Percentiles rank a stretch among this genome's conserved stretches.
Conservation (phyloP, 768 basidiomycete genomes). For the Lactarius quietus region DNA sequence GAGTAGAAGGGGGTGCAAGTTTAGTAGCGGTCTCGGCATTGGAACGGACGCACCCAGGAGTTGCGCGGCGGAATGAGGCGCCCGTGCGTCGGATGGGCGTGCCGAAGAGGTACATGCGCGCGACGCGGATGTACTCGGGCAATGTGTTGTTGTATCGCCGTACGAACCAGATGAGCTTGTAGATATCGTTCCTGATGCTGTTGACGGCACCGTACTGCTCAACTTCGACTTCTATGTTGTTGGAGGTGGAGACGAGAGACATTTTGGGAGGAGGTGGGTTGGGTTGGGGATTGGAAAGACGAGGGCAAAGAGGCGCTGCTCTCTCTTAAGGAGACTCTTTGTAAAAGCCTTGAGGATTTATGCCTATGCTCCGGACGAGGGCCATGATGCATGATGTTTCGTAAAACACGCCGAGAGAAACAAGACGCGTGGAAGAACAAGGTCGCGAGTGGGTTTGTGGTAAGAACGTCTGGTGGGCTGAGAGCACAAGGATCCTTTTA, state of each 20-base stretch:
- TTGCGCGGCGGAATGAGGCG: too few relatives aligned
- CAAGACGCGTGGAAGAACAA: conserved; percentile 9
- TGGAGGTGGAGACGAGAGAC: background rate
- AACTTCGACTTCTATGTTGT: background rate
- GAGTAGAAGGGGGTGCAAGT: background rate
- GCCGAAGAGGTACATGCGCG: too few relatives aligned
- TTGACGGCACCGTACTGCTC: conserved; percentile 4
- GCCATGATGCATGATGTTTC: background rate
- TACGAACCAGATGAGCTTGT: conserved; percentile 12
- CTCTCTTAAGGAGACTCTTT: background rate
- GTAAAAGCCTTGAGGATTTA: too few relatives aligned
- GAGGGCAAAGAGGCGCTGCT: background rate
- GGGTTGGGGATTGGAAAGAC: background rate
- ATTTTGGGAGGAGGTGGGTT: background rate
- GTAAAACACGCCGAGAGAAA: background rate
- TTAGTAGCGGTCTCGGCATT: background rate
- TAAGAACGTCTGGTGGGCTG: background rate
- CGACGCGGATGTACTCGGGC: too few relatives aligned
- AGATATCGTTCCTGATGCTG: conserved; percentile 1
- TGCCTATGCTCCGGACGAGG: background rate
- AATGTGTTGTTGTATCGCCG: too few relatives aligned
- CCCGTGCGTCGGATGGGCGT: too few relatives aligned
- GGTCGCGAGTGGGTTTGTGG: background rate
- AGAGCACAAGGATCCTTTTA: conserved; percentile 3
- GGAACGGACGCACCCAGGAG: conserved; percentile 18